Evolutionary conservation across 164 flowering plant species (phyloP), one percentile per base, ranked within the genome.

Genomic region (Stephania cephalantha): DNA sequence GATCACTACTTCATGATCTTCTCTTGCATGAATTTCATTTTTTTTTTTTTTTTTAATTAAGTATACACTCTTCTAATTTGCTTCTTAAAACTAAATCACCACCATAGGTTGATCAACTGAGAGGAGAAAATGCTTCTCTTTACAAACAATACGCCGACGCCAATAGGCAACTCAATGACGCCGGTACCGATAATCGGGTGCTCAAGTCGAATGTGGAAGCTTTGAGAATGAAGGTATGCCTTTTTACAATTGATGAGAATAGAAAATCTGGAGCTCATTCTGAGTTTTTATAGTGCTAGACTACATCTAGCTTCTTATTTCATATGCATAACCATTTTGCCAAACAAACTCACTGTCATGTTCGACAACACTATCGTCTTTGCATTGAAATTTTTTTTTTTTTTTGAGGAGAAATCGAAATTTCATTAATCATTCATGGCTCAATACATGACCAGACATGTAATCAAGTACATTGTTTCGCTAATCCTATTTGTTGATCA

Each of bases 121-220:
- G 77, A 75, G 90, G 86, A 72, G 92, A 91, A 77, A 84, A 88
- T 73, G 79, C 79, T 22, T 46, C 88, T 68, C 77, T 91, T 71
- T 85, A 74, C 83, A 89, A 90, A 86, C 94, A 90, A 77, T 86
- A 87, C 1, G 76, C 81, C 1, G 80, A 85, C 61, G 90, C 91
- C 45, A 77, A 74, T 69, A 92, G 89, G 22, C 97, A 88, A 53
- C 87, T 82, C 53, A 81, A 79, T 29, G 88, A 88, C 63, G 90
- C 98, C 68, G 71, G 79, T 2, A 86, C 90, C 0, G 85, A 88
- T 74, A 85, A 92, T 66, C 78, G 91, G 15, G 90, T 91, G 29
- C 91, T 94, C 17, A 92, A 87, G 77, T 88, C 97, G 25, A 85
- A 87, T 76, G 95, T 94, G 8, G 95, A 87, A 79, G 91, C 94